phyloP scores from a whole-genome alignment of 1,284 basidiomycete species.

The Ceratobasidium sp. region DNA sequence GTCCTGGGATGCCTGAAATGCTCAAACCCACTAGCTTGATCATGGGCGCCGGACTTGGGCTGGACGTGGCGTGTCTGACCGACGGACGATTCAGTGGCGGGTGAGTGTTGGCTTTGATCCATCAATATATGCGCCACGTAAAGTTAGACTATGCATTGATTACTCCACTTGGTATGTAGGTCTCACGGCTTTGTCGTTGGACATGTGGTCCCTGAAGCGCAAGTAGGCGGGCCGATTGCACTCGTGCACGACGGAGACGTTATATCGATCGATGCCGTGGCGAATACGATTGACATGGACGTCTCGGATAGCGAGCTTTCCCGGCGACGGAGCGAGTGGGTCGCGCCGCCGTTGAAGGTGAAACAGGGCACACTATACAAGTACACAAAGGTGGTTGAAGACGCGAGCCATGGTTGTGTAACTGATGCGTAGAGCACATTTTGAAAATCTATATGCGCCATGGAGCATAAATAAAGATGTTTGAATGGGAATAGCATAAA shows the following conservation, averaged over 20 bases:
- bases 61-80: conserved; percentile 90
- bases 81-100: conserved; percentile 96
- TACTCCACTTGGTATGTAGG: conserved; percentile 54
- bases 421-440: conserved; percentile 70
- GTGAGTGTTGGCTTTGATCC: conserved; percentile 60
- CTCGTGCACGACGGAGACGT: conserved; percentile 88
- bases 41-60: conserved; percentile 92
- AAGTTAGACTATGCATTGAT: conserved; percentile 20
- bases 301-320: conserved; percentile 78
- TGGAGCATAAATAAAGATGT: conserved; percentile 24
- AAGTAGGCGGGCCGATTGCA: conserved; percentile 90
- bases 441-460: conserved; percentile 26
- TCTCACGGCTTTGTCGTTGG: conserved; percentile 93
- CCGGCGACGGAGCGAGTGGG: conserved; percentile 73
- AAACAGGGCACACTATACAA: conserved; percentile 87
- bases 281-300: conserved; percentile 77
- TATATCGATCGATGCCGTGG: conserved; percentile 85
- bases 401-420: conserved; percentile 89
- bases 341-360: conserved; percentile 85
- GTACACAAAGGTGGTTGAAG: conserved; percentile 84
- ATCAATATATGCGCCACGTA: conserved; percentile 15
- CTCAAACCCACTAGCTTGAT: conserved; percentile 89
- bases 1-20: conserved; percentile 96
- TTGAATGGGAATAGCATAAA: conserved; percentile 20
- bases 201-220: conserved; percentile 91